A percentile compares a stretch with the other conserved stretches of the same genome.
These are phyloP conservation scores for Dissophora ornata DNA, from an alignment of 192 early-diverging fungal genomes.

Conservation along the genomic window DNA sequence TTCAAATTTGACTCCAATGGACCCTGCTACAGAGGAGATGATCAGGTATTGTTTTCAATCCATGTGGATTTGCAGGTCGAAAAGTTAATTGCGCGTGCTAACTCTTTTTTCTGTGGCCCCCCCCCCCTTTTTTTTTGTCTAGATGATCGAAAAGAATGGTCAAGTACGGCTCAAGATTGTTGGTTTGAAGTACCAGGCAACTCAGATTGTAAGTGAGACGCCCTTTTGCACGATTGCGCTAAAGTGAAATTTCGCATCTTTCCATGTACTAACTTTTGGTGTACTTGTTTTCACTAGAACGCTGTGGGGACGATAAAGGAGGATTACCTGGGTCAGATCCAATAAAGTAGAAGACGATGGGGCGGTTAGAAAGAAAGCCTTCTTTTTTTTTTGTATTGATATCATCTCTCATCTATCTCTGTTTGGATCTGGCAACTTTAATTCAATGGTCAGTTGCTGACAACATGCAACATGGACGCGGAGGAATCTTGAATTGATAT, in stretches of 20 bases:
- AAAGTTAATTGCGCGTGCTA: too few species aligned
- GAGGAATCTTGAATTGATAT: too few species aligned
- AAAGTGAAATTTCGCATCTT: too few species aligned
- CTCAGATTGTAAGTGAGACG: conserved; percentile 83
- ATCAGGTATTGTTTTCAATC: conserved; percentile 58
- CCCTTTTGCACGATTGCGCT: not conserved
- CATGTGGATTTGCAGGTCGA: not conserved
- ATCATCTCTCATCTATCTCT: too few species aligned
- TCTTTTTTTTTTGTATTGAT: too few species aligned
- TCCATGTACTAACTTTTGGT: too few species aligned
- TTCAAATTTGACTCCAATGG: conserved; percentile 92
- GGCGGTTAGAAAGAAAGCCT: too few species aligned
- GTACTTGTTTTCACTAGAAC: too few species aligned
- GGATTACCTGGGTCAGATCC: conserved; percentile 90
- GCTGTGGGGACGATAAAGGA: conserved; percentile 98
- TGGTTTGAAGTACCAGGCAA: conserved; percentile 90
- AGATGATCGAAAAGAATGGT: conserved; percentile 86
- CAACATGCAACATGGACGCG: too few species aligned
- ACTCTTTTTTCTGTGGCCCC: not conserved
- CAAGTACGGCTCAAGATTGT: conserved; percentile 90
- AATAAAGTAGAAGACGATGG: conserved; percentile 37
- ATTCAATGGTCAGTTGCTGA: too few species aligned
- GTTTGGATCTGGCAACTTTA: too few species aligned
- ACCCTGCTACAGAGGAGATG: conserved; percentile 76
- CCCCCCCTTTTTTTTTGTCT: conserved; percentile 7